Percentiles rank a stretch among this genome's conserved stretches.
phyloP scores from a whole-genome alignment of 352 stramenopile genomes.

The Phytophthora fragariaefolia region DNA sequence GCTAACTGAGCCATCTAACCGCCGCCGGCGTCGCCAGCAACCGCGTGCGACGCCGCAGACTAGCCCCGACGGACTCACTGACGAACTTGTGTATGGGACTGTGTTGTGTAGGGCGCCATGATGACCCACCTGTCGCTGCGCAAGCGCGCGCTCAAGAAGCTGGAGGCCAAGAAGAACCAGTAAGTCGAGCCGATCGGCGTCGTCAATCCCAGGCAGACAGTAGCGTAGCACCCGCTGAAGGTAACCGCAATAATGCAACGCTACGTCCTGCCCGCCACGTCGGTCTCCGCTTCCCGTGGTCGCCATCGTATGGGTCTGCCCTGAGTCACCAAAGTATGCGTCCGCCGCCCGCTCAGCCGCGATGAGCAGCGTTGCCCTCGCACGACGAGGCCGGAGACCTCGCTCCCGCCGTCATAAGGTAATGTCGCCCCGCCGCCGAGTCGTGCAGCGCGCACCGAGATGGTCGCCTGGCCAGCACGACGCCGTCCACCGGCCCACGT shows the following conservation, averaged over 20 bases:
- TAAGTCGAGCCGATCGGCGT: conserved; percentile 32
- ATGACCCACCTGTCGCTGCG: conserved; percentile 82
- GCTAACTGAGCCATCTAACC: conserved; percentile 37
- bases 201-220: not conserved
- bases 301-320: conserved; percentile 22
- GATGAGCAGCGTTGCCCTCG: conserved; percentile 8
- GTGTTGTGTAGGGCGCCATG: conserved; percentile 57
- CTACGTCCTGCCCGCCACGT: too few species aligned
- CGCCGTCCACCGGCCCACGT: conserved; percentile 7
- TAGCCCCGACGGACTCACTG: conserved; percentile 10
- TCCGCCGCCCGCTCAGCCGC: conserved; percentile 1
- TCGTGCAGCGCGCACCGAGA: not conserved
- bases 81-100: conserved; percentile 12
- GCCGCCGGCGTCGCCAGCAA: not conserved
- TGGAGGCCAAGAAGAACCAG: conserved; percentile 85
- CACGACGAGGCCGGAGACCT: too few species aligned
- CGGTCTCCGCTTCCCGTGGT: too few species aligned
- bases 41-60: not conserved
- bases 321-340: conserved; percentile 4
- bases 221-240: not conserved
- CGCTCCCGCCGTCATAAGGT: too few species aligned
- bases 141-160: conserved; percentile 90
- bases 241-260: conserved; percentile 5
- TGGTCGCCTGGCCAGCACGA: not conserved
- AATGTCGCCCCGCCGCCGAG: not conserved